phyloP scores from a whole-genome alignment of 2,329 filamentous ascomycete genomes.

The Rutstroemia sp. region DNA sequence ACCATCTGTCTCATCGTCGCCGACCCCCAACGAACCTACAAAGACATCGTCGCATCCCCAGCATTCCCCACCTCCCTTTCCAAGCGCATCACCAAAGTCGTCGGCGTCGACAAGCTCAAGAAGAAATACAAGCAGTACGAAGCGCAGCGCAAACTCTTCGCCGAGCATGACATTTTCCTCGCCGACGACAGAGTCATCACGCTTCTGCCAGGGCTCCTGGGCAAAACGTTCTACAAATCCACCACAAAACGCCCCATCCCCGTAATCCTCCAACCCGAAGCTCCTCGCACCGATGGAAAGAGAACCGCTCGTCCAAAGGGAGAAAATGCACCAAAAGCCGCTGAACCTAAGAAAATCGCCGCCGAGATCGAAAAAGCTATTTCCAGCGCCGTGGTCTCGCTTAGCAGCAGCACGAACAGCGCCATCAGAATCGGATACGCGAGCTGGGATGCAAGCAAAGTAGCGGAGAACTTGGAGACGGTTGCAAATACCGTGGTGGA shows the following conservation, averaged over 20 bases:
- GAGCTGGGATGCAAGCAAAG: constrained; percentile 64
- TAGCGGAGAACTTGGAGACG: constrained; percentile 73
- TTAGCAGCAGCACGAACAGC: constrained; percentile 72
- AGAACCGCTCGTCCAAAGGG: constrained; percentile 48
- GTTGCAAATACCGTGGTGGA: constrained; percentile 64
- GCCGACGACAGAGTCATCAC: constrained; percentile 81
- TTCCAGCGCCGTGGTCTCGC: constrained; percentile 68
- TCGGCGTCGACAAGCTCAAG: constrained; percentile 80
- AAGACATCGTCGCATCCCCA: constrained; percentile 72
- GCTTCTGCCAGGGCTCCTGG: constrained; percentile 67
- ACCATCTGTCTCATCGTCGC: constrained; percentile 84
- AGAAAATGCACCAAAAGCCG: constrained; percentile 37
- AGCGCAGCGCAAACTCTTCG: constrained; percentile 70
- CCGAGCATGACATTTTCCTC: constrained; percentile 88
- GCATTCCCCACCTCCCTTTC: constrained; percentile 61
- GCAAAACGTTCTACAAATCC: constrained; percentile 87
- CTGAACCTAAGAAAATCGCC: constrained; percentile 50
- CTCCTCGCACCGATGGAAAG: constrained; percentile 53
- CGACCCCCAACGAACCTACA: constrained; percentile 75
- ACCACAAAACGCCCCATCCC: constrained; percentile 82
- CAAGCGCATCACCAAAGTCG: constrained; percentile 64
- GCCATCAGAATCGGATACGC: constrained; percentile 73
- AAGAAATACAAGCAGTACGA: constrained; percentile 87
- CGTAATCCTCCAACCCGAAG: constrained; percentile 58
- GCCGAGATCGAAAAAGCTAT: constrained; percentile 76